These are phyloP conservation scores for Tubosaeta sp. DNA, from an alignment of 768 basidiomycete species.

Conservation along the genomic window DNA sequence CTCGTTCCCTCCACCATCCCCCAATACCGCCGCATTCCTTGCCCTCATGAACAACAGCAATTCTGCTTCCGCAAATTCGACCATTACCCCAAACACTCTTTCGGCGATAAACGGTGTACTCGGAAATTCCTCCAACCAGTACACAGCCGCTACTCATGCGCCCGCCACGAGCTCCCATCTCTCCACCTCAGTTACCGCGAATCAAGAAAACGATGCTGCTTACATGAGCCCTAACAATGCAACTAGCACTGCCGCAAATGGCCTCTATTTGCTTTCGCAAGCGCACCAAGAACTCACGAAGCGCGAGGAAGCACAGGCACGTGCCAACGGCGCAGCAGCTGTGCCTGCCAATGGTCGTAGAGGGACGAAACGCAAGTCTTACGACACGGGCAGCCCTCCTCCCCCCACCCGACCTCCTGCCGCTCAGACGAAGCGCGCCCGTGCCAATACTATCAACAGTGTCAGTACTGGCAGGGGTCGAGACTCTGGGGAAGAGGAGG, in stretches of 20 bases:
- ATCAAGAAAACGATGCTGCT: constrained; percentile 29
- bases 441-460: constrained; percentile 34
- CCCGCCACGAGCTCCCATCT: constrained; percentile 33
- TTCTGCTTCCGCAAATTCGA: constrained; percentile 34
- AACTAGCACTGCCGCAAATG: constrained; percentile 77
- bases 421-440: constrained; percentile 33
- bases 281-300: constrained; percentile 96
- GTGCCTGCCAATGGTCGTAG: constrained; percentile 37
- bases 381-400: constrained; percentile 43
- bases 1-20: constrained; percentile 78
- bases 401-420: constrained; percentile 17
- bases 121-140: constrained; percentile 33
- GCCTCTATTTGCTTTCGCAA: constrained; percentile 89
- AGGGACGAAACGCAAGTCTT: constrained; percentile 66
- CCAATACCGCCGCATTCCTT: constrained; percentile 88
- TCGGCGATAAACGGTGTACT: constrained; percentile 72
- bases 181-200: constrained; percentile 33
- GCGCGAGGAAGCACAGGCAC: constrained; percentile 80
- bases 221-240: constrained; percentile 51
- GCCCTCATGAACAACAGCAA: constrained; percentile 75
- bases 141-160: constrained; percentile 28
- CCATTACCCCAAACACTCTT: constrained; percentile 59
- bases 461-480: constrained; percentile 33
- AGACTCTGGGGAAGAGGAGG: constrained; percentile 32
- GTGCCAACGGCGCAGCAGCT: constrained; percentile 42